Evolutionary conservation across 176 grass and related monocot genomes (phyloP).

Genomic region (Saccharum officinarum): DNA sequence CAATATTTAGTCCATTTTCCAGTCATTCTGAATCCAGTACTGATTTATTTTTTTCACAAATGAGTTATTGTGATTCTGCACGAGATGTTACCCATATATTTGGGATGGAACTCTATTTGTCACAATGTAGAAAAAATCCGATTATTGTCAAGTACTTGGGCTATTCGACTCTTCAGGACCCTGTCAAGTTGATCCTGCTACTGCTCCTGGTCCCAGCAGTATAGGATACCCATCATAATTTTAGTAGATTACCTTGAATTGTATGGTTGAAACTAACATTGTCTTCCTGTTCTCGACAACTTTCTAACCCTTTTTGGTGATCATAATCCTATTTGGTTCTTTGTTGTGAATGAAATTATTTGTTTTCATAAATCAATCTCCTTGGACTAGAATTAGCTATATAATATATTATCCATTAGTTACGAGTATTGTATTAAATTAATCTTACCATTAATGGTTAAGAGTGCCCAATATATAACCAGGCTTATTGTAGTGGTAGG

Average conservation of each 20-base stretch:
- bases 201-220: not conserved
- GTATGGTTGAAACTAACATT: not conserved
- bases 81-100: slow-evolving; percentile 3
- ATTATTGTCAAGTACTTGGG: not conserved
- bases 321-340: not conserved
- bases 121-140: not conserved
- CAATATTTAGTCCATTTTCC: slow-evolving; percentile 24
- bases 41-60: not conserved
- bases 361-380: not conserved
- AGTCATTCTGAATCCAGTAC: slow-evolving; percentile 19
- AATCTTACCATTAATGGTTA: not conserved
- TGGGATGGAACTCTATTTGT: not conserved
- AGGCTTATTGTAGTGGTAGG: not conserved
- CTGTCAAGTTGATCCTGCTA: not conserved
- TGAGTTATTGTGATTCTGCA: not conserved
- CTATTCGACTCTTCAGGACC: not conserved
- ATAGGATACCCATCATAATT: not conserved
- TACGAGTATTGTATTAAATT: not conserved
- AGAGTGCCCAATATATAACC: not conserved
- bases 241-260: not conserved
- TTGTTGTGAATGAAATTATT: not conserved
- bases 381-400: not conserved
- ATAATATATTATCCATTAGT: not conserved
- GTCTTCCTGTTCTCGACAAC: not conserved
- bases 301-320: not conserved